A percentile compares a stretch with the other conserved stretches of the same genome.
These are phyloP conservation scores for Ocimum tenuiflorum DNA, from an alignment of 257 asterid genomes.

Conservation along the genomic window DNA sequence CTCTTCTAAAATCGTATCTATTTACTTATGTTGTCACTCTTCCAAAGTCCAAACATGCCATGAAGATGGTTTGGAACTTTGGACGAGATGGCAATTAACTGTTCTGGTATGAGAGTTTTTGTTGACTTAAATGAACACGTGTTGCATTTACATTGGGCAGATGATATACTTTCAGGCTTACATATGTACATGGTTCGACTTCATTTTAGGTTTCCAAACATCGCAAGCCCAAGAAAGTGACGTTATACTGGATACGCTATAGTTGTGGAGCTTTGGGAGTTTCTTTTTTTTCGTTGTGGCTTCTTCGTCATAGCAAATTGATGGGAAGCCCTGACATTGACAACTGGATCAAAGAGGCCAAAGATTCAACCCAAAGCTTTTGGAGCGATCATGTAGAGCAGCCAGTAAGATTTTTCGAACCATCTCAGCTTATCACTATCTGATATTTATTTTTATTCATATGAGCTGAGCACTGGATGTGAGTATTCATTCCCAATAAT, in stretches of 20 bases:
- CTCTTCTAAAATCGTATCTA: neutral
- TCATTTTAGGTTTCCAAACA: slow-evolving; percentile 72
- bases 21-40: neutral
- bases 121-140: neutral
- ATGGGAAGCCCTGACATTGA: slow-evolving; percentile 98
- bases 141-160: neutral
- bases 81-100: slow-evolving; percentile 10
- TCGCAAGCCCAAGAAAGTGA: slow-evolving; percentile 65
- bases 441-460: slow-evolving; percentile 2
- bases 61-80: neutral
- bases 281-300: slow-evolving; percentile 81
- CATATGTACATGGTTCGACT: slow-evolving; percentile 12
- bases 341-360: slow-evolving; percentile 86
- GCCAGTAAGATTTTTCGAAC: slow-evolving; percentile 56
- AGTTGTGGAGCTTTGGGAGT: slow-evolving; percentile 74
- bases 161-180: slow-evolving; percentile 11
- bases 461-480: slow-evolving; percentile 4
- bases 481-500: neutral
- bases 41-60: neutral
- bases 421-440: slow-evolving; percentile 3
- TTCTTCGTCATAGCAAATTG: slow-evolving; percentile 89
- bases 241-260: slow-evolving; percentile 80
- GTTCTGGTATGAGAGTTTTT: slow-evolving; percentile 9
- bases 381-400: slow-evolving; percentile 98
- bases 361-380: slow-evolving; percentile 66